Evolutionary conservation across 176 grass and related monocot species (phyloP).

Genomic region (Tillandsia fasciculata): DNA sequence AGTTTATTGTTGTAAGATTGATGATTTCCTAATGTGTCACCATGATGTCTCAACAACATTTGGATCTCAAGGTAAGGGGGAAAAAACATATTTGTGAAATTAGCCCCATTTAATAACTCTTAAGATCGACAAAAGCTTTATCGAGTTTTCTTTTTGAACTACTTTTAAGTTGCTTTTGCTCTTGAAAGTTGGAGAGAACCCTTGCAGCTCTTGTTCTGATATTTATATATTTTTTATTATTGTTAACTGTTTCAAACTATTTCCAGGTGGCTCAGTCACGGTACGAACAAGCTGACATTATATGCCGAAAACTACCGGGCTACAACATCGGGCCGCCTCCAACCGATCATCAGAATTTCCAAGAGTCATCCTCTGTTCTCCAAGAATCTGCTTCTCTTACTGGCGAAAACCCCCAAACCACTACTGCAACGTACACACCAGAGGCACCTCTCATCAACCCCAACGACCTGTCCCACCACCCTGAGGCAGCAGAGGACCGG

Average conservation of each 20-base stretch:
- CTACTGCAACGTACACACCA: constrained; percentile 24
- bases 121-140: no score
- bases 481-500: background rate
- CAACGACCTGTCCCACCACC: background rate
- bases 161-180: background rate
- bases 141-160: background rate
- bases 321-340: constrained; percentile 14
- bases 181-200: background rate
- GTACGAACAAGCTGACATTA: constrained; percentile 37
- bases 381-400: constrained; percentile 26
- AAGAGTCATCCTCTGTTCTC: constrained; percentile 12
- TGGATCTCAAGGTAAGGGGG: no score
- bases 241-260: background rate
- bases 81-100: no score
- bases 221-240: background rate
- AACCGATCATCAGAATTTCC: constrained; percentile 14
- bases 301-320: constrained; percentile 32
- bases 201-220: background rate
- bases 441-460: constrained; percentile 6
- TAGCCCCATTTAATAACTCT: no score
- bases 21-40: no score
- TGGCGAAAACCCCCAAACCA: constrained; percentile 29
- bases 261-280: constrained; percentile 50
- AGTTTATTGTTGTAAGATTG: no score
- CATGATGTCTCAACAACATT: no score